Percentiles rank a stretch among this genome's conserved stretches.
Conservation (phyloP, 2,329 filamentous ascomycete genomes). For the Fusarium verticillioides region DNA sequence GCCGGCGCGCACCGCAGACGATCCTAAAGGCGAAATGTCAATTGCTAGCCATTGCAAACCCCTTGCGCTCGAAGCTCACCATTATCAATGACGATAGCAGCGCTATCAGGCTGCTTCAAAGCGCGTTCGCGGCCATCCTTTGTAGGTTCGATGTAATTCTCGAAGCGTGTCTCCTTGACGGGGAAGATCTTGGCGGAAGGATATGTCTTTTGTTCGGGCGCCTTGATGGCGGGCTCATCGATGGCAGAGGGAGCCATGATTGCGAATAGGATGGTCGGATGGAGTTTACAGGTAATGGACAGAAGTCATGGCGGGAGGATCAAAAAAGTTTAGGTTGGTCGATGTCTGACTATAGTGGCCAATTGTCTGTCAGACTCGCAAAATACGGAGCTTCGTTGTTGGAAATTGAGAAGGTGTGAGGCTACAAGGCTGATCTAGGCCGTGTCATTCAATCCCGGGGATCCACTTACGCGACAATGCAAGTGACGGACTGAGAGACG, state of each 20-base stretch:
- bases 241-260: conserved; percentile 66
- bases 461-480: conserved; percentile 30
- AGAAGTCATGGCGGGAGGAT: conserved; percentile 32
- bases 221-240: conserved; percentile 54
- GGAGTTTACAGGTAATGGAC: conserved; percentile 12
- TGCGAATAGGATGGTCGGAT: conserved; percentile 9
- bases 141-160: conserved; percentile 63
- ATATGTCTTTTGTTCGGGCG: conserved; percentile 56
- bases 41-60: conserved; percentile 20
- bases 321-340: conserved; percentile 4
- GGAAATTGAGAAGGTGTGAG: conserved; percentile 45
- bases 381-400: conserved; percentile 38
- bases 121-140: conserved; percentile 79
- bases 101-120: conserved; percentile 65
- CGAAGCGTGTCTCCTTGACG: conserved; percentile 71
- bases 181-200: conserved; percentile 67
- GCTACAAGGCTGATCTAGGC: conserved; percentile 51
- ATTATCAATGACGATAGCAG: conserved; percentile 97
- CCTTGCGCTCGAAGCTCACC: conserved; percentile 62
- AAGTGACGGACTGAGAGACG: not conserved
- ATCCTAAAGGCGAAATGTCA: conserved; percentile 67
- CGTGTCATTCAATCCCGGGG: conserved; percentile 33
- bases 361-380: conserved; percentile 43
- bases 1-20: conserved; percentile 87
- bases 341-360: conserved; percentile 31